These are phyloP conservation scores for Phytopythium chamaehyphon DNA, from an alignment of 352 stramenopile genomes.

Conservation along the genomic window DNA sequence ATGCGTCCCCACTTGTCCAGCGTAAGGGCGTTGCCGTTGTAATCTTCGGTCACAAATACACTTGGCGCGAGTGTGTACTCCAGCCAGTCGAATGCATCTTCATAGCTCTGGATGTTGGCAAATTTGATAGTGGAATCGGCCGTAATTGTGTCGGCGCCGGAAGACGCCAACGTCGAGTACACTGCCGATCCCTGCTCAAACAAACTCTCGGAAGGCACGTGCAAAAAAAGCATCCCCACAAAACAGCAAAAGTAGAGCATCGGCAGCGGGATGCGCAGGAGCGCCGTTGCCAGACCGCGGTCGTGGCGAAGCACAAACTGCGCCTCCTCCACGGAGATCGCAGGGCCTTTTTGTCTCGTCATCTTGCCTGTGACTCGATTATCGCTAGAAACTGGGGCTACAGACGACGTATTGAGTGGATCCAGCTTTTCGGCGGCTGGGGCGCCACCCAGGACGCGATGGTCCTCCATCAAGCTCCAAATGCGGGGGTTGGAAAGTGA, in stretches of 20 bases:
- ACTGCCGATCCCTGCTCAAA: conserved; percentile 32
- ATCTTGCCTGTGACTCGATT: conserved; percentile 7
- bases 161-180: conserved; percentile 25
- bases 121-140: conserved; percentile 42
- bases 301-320: conserved; percentile 34
- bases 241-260: conserved; percentile 39
- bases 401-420: no score
- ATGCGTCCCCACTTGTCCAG: conserved; percentile 21
- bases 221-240: conserved; percentile 40
- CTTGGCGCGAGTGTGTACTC: conserved; percentile 31
- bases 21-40: conserved; percentile 33
- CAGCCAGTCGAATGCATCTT: conserved; percentile 45
- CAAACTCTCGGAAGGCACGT: conserved; percentile 30
- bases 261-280: conserved; percentile 27
- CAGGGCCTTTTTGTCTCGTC: background rate
- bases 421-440: no score
- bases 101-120: conserved; percentile 28
- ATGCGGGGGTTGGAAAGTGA: no score
- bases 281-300: conserved; percentile 19
- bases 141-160: conserved; percentile 43
- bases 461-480: no score
- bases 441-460: no score
- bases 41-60: conserved; percentile 45
- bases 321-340: conserved; percentile 20
- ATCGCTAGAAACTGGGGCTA: no score